Percentiles rank a stretch among this genome's conserved stretches.
Evolutionary conservation across 257 asterid genomes (phyloP).

Genomic region (Ophiorrhiza pumila): DNA sequence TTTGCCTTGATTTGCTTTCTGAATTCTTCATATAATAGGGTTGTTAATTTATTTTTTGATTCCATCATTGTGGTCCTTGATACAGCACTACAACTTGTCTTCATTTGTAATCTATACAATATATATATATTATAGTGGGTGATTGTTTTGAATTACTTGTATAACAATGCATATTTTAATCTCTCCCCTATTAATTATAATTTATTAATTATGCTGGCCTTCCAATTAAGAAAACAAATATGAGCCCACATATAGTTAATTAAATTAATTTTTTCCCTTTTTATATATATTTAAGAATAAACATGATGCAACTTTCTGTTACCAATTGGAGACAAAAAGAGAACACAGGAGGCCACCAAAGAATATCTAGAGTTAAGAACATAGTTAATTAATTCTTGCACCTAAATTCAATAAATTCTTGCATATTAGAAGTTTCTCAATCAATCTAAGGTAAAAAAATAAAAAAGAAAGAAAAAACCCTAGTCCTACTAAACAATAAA

Average conservation of each 20-base stretch:
- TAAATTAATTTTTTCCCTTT: neutral
- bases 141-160: neutral
- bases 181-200: neutral
- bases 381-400: neutral
- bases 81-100: neutral
- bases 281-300: neutral
- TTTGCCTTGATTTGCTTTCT: neutral
- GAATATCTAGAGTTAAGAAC: neutral
- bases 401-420: neutral
- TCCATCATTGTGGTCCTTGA: conserved; percentile 5
- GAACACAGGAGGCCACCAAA: neutral
- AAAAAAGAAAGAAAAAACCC: too few relatives aligned
- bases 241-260: conserved; percentile 1
- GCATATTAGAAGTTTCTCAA: neutral
- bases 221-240: neutral
- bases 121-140: neutral
- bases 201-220: neutral
- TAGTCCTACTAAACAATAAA: neutral
- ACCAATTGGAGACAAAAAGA: neutral
- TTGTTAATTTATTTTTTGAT: neutral
- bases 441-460: neutral
- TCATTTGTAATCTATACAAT: neutral
- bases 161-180: neutral
- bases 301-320: neutral
- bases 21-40: conserved; percentile 2